phyloP scores from a whole-genome alignment of 2,329 filamentous ascomycete genomes.

The Scedosporium aurantiacum region DNA sequence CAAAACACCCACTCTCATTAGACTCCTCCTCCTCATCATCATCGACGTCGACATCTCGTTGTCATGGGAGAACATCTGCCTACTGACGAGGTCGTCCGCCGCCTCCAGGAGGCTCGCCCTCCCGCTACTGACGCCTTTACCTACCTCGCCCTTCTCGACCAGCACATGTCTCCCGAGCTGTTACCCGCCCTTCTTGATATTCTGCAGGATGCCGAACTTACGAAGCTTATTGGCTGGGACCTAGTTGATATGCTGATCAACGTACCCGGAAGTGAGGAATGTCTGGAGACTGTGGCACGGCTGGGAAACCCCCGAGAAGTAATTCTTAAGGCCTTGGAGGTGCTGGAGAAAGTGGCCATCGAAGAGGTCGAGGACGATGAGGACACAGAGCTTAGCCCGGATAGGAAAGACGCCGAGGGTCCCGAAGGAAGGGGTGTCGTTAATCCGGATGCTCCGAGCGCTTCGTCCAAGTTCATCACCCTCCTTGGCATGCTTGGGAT shows the following conservation, averaged over 20 bases:
- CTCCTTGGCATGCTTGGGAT: slow-evolving; percentile 62
- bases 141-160: slow-evolving; percentile 68
- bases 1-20: background rate
- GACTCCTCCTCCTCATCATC: background rate
- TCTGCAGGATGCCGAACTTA: slow-evolving; percentile 56
- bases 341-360: slow-evolving; percentile 43
- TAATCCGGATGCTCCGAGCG: slow-evolving; percentile 11
- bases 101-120: slow-evolving; percentile 37
- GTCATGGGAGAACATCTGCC: background rate
- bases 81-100: slow-evolving; percentile 29
- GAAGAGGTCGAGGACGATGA: slow-evolving; percentile 28
- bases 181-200: slow-evolving; percentile 58
- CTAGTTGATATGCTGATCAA: slow-evolving; percentile 64
- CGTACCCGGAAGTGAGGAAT: slow-evolving; percentile 56
- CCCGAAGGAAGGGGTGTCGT: slow-evolving; percentile 9
- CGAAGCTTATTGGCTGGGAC: slow-evolving; percentile 75
- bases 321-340: slow-evolving; percentile 68
- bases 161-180: slow-evolving; percentile 56
- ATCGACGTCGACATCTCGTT: background rate
- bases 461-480: slow-evolving; percentile 48
- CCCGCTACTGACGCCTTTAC: slow-evolving; percentile 56
- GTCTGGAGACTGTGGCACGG: slow-evolving; percentile 62
- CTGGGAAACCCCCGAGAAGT: slow-evolving; percentile 74
- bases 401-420: slow-evolving; percentile 14
- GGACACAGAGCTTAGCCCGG: slow-evolving; percentile 22